Evolutionary conservation across 495 filamentous ascomycete genomes (phyloP).

Genomic region (Aspergillus biplanus): DNA sequence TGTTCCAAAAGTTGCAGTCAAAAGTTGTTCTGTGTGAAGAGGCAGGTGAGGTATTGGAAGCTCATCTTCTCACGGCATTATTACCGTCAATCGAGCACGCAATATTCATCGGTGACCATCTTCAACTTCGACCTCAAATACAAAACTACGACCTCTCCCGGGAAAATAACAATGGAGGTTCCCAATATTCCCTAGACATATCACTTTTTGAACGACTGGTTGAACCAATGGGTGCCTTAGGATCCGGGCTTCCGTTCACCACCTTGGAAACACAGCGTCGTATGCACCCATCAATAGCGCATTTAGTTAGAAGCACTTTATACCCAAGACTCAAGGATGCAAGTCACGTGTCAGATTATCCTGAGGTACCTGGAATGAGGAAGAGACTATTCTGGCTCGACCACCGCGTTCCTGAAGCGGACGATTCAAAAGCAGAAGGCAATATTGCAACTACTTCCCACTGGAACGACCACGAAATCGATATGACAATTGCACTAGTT

Average conservation of each 20-base stretch:
- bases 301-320: conserved; percentile 59
- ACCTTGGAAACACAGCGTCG: conserved; percentile 68
- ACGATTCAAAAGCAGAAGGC: conserved; percentile 24
- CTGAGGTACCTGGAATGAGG: conserved; percentile 66
- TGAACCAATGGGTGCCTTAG: conserved; percentile 26
- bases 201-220: conserved; percentile 74
- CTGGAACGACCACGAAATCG: conserved; percentile 69
- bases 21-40: conserved; percentile 81
- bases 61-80: conserved; percentile 68
- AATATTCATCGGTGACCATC: conserved; percentile 79
- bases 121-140: conserved; percentile 71
- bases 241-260: conserved; percentile 52
- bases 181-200: conserved; percentile 63
- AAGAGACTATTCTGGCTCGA: conserved; percentile 75
- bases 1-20: conserved; percentile 60
- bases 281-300: conserved; percentile 76
- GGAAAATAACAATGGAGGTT: conserved; percentile 56
- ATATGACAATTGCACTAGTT: conserved; percentile 67
- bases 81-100: conserved; percentile 71
- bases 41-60: conserved; percentile 76
- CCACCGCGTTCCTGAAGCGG: conserved; percentile 61
- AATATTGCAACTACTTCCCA: conserved; percentile 58
- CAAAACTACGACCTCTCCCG: conserved; percentile 64
- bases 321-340: conserved; percentile 69
- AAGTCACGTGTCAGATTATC: conserved; percentile 53